A percentile compares a stretch with the other conserved stretches of the same genome.
Evolutionary conservation across 2,329 filamentous ascomycete genomes (phyloP).

Genomic region (Trichoderma atrobrunneum): DNA sequence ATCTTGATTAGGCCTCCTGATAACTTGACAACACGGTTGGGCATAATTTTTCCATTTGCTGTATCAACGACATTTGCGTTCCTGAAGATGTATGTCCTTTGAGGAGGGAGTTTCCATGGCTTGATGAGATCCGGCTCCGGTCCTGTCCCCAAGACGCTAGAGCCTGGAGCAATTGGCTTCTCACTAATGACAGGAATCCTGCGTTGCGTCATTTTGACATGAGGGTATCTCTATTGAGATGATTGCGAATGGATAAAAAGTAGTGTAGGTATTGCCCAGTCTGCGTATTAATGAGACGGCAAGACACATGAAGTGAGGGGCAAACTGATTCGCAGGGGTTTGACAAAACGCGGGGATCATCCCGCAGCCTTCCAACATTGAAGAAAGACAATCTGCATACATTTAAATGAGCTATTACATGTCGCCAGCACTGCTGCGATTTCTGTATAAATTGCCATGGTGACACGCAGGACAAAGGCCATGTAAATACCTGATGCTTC

Average conservation of each 20-base stretch:
- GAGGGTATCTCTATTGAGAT: background rate
- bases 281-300: background rate
- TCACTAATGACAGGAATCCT: background rate
- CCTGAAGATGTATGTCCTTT: slow-evolving; percentile 35
- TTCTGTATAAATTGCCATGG: background rate
- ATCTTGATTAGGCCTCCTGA: slow-evolving; percentile 34
- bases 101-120: slow-evolving; percentile 36
- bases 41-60: slow-evolving; percentile 31
- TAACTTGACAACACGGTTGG: slow-evolving; percentile 34
- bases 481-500: background rate
- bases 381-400: background rate
- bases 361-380: background rate
- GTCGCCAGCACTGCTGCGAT: background rate
- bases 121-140: slow-evolving; percentile 28
- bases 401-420: background rate
- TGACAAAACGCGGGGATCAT: background rate
- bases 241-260: background rate
- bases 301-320: background rate
- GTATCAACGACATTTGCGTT: slow-evolving; percentile 46
- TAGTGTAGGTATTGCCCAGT: background rate
- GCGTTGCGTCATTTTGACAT: background rate
- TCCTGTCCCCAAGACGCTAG: background rate
- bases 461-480: background rate
- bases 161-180: background rate
- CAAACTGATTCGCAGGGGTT: background rate